Percentiles rank a stretch among this genome's conserved stretches.
phyloP scores from a whole-genome alignment of 768 basidiomycete genomes.

The Russula earlei region DNA sequence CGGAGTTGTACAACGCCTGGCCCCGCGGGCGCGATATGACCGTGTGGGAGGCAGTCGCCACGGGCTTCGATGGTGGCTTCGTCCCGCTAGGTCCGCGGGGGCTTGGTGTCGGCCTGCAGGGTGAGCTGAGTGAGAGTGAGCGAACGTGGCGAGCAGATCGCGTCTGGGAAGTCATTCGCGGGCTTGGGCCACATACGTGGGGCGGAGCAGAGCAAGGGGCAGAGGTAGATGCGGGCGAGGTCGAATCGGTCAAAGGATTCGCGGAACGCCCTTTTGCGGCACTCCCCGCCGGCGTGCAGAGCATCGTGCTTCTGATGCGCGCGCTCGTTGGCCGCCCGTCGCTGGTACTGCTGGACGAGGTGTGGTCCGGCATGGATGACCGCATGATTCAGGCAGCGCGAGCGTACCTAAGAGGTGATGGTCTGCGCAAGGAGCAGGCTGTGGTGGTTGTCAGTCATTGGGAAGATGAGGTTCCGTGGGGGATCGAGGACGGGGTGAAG shows the following conservation, averaged over 20 bases:
- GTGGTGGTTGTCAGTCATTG: slow-evolving; percentile 85
- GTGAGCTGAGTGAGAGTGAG: slow-evolving; percentile 30
- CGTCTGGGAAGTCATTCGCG: slow-evolving; percentile 50
- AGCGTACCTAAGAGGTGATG: slow-evolving; percentile 47
- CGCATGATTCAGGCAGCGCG: slow-evolving; percentile 59
- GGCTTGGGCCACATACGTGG: slow-evolving; percentile 56
- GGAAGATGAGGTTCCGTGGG: slow-evolving; percentile 89
- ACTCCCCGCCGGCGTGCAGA: slow-evolving; percentile 67
- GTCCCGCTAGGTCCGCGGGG: slow-evolving; percentile 37
- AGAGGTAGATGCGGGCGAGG: not conserved
- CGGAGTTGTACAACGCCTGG: slow-evolving; percentile 88
- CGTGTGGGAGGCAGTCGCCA: slow-evolving; percentile 74
- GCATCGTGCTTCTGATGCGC: slow-evolving; percentile 74
- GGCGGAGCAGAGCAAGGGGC: not conserved
- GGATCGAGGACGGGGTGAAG: slow-evolving; percentile 41
- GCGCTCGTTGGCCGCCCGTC: slow-evolving; percentile 69
- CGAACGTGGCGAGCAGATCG: slow-evolving; percentile 33
- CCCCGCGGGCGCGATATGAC: slow-evolving; percentile 59
- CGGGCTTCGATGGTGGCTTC: slow-evolving; percentile 86
- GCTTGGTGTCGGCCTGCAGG: slow-evolving; percentile 39
- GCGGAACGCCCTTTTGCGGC: slow-evolving; percentile 46
- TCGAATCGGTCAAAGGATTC: slow-evolving; percentile 31
- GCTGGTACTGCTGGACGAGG: slow-evolving; percentile 83
- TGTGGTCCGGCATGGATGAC: slow-evolving; percentile 88
- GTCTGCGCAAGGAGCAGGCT: slow-evolving; percentile 52